Conservation (phyloP, 2,329 filamentous ascomycete species). For the Davidsoniella australis region DNA sequence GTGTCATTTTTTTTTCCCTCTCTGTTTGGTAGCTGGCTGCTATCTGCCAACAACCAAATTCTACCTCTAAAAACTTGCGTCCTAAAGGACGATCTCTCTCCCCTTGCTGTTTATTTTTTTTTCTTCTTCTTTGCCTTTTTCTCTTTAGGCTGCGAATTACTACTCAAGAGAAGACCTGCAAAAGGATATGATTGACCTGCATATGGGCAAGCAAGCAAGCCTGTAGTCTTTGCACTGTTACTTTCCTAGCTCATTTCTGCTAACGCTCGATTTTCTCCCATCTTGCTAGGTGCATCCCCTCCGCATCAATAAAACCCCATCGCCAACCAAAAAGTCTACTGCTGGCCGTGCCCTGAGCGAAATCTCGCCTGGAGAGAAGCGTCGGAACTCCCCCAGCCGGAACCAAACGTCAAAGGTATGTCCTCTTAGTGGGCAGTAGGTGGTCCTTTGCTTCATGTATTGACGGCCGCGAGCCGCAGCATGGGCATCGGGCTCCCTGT, state of each 20-base stretch:
- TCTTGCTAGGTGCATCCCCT: conserved; percentile 50
- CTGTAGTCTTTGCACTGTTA: background rate
- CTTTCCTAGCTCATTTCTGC: too few relatives aligned
- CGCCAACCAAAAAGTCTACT: conserved; percentile 15
- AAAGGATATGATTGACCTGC: background rate
- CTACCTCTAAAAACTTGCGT: background rate
- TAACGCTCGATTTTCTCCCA: conserved; percentile 10
- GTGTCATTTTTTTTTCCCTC: background rate
- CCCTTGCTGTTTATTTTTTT: background rate
- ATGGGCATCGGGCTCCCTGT: conserved; percentile 7
- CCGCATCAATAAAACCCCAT: conserved; percentile 57
- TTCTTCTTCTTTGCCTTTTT: conserved; percentile 1
- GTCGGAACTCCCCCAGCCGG: conserved; percentile 86
- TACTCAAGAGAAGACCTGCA: too few relatives aligned
- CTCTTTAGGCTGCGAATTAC: background rate
- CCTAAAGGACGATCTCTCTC: background rate
- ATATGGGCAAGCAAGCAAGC: background rate
- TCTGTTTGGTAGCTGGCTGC: background rate
- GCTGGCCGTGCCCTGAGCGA: conserved; percentile 65
- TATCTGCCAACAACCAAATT: background rate
- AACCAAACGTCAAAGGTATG: conserved; percentile 58
- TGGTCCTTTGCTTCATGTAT: too few relatives aligned
- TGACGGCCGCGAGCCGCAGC: too few relatives aligned
- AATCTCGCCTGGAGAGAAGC: conserved; percentile 67
- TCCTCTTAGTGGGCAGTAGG: background rate